A percentile compares a stretch with the other conserved stretches of the same genome.
phyloP scores from a whole-genome alignment of 2,329 filamentous ascomycete species.

The Aspergillus chevalieri region DNA sequence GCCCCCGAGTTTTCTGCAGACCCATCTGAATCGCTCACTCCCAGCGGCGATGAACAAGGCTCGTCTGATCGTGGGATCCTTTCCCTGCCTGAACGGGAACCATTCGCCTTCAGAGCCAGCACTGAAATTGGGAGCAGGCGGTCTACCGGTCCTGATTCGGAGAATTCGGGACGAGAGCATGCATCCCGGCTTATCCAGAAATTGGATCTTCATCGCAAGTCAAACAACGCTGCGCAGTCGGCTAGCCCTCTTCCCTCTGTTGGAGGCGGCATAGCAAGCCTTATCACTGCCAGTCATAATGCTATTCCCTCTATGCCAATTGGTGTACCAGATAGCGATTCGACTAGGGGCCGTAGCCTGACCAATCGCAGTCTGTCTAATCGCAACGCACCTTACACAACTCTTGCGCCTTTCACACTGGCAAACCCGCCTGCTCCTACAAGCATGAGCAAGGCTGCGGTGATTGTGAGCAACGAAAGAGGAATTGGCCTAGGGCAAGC shows the following conservation, averaged over 20 bases:
- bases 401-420: conserved; percentile 73
- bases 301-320: conserved; percentile 54
- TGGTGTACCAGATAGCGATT: conserved; percentile 34
- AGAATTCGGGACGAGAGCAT: conserved; percentile 66
- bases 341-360: conserved; percentile 26
- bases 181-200: conserved; percentile 87
- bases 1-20: conserved; percentile 88
- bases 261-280: conserved; percentile 68
- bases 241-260: conserved; percentile 38
- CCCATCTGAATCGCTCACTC: conserved; percentile 59
- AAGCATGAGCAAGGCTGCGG: conserved; percentile 77
- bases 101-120: conserved; percentile 57
- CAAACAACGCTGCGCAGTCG: conserved; percentile 51
- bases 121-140: conserved; percentile 56
- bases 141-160: conserved; percentile 49
- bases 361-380: conserved; percentile 27
- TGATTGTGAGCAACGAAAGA: conserved; percentile 72
- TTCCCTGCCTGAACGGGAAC: conserved; percentile 58
- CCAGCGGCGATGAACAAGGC: conserved; percentile 50
- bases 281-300: conserved; percentile 79
- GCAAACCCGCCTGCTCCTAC: conserved; percentile 79
- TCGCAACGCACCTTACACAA: conserved; percentile 51
- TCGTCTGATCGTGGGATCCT: conserved; percentile 59
- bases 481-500: conserved; percentile 57
- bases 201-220: conserved; percentile 79